Base-by-base conservation (phyloP, 23 red algal genomes). In the Gracilaria caudata region DNA sequence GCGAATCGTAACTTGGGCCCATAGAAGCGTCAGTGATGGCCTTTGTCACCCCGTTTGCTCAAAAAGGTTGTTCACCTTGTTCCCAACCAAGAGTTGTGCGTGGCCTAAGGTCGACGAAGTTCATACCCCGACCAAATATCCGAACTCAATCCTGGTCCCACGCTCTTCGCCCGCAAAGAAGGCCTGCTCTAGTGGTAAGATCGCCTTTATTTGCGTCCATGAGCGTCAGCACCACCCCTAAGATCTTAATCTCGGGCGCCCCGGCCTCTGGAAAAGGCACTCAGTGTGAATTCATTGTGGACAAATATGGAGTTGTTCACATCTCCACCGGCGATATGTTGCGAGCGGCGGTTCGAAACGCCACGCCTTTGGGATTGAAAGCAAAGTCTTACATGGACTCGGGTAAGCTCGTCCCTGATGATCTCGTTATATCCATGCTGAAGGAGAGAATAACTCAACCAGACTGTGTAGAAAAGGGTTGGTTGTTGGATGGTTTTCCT, bases 261-360 rank as follows among this genome's bases (percentile, higher is more conserved):
- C 97, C 97, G 54, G 97, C 97, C 24, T 96, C 93, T 29, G 97
- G 97, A 24, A 99, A 99, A 61, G 97, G 97, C 38, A 99, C 97
- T 20, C 97, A 99, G 46, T 95, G 92, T 39, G 94, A 86, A 40
- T 77, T 93, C 38, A 79, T 99, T 36, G 93, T 90, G n/a, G 28
- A 88, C 21, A 79, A 84, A 23, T 99, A 94, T 80, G 64, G 66
- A 2, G 57, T 95, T 23, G 97, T 99, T 43, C 97, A 99, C 58
- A 88, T 99, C 58, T 99, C 97, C 1, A 99, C 97, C 14, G 97
- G 97, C 25, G 97, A 99, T 60, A 99, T 99, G 97, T 80, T 99
- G 29, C 92, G 97, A 41, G 89, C 90, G 32, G 97, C 92, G 10
- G 91, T 99, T 9, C 60, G 30, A 46, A 68, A 59, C 14, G 60